Conservation (phyloP, 768 basidiomycete genomes). For the Mycena galopus region DNA sequence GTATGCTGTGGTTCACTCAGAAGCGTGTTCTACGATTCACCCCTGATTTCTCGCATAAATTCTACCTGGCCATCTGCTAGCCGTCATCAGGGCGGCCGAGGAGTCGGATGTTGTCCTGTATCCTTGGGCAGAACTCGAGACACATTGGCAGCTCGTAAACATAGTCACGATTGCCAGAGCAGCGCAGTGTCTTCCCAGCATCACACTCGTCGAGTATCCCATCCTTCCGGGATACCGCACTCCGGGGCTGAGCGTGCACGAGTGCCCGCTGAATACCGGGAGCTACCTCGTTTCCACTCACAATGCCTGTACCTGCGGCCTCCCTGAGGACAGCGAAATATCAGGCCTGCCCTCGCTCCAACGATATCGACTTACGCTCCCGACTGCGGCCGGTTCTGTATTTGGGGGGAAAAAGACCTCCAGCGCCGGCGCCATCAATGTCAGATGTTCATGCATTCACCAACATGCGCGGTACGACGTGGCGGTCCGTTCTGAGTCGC, state of each 20-base stretch:
- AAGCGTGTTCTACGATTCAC: no score
- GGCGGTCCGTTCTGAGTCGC: no score
- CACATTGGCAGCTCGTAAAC: constrained; percentile 8
- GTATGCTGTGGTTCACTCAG: no score
- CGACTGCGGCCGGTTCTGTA: neutral
- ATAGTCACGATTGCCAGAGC: neutral
- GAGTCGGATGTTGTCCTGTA: neutral
- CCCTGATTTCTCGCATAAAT: neutral
- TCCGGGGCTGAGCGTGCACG: constrained; percentile 12
- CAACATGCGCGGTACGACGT: no score
- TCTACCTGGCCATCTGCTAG: constrained; percentile 6
- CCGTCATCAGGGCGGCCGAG: neutral
- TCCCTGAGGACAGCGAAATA: neutral
- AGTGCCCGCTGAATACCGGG: neutral
- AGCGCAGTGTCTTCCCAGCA: neutral
- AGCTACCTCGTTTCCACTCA: constrained; percentile 21
- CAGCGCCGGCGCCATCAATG: neutral
- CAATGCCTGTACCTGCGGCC: neutral
- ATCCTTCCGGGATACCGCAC: constrained; percentile 9
- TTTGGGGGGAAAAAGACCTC: no score
- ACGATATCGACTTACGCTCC: constrained; percentile 18
- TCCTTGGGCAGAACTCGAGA: neutral
- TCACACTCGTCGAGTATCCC: constrained; percentile 11
- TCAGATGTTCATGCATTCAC: no score
- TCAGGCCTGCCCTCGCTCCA: constrained; percentile 8